phyloP scores from a whole-genome alignment of 176 grass and related monocot species.

The Chloris gayana region DNA sequence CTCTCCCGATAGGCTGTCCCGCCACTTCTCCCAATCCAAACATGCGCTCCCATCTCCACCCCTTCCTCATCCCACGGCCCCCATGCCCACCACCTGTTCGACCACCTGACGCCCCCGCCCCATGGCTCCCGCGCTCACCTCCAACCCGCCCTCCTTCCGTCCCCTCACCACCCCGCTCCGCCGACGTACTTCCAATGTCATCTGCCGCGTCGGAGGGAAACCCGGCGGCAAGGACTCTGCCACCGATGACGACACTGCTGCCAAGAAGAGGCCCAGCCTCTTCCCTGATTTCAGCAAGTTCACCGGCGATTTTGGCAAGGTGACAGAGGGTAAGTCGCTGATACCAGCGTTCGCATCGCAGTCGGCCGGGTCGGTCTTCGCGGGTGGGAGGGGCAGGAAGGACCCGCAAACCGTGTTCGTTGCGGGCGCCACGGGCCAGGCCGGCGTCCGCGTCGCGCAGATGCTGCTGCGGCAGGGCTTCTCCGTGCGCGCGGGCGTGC shows the following conservation, averaged over 20 bases:
- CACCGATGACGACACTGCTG: slow-evolving; percentile 38
- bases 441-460: slow-evolving; percentile 67
- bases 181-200: slow-evolving; percentile 38
- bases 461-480: slow-evolving; percentile 82
- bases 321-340: slow-evolving; percentile 56
- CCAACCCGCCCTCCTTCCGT: slow-evolving; percentile 69
- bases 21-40: slow-evolving; percentile 46
- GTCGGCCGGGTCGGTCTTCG: slow-evolving; percentile 45
- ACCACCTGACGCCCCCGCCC: slow-evolving; percentile 29
- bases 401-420: slow-evolving; percentile 84
- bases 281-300: slow-evolving; percentile 55
- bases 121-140: slow-evolving; percentile 95
- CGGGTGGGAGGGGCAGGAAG: slow-evolving; percentile 50
- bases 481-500: slow-evolving; percentile 73
- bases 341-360: slow-evolving; percentile 58
- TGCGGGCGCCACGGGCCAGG: slow-evolving; percentile 83
- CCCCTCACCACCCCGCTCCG: slow-evolving; percentile 40
- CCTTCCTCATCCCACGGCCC: slow-evolving; percentile 53
- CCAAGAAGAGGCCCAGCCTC: slow-evolving; percentile 55
- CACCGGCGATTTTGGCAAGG: slow-evolving; percentile 56
- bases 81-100: slow-evolving; percentile 52
- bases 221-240: slow-evolving; percentile 20
- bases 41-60: slow-evolving; percentile 29
- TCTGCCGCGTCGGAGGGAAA: slow-evolving; percentile 48
- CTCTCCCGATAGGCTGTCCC: slow-evolving; percentile 43